Evolutionary conservation across 495 filamentous ascomycete genomes (phyloP).

Genomic region (Penicillium riverlandense): DNA sequence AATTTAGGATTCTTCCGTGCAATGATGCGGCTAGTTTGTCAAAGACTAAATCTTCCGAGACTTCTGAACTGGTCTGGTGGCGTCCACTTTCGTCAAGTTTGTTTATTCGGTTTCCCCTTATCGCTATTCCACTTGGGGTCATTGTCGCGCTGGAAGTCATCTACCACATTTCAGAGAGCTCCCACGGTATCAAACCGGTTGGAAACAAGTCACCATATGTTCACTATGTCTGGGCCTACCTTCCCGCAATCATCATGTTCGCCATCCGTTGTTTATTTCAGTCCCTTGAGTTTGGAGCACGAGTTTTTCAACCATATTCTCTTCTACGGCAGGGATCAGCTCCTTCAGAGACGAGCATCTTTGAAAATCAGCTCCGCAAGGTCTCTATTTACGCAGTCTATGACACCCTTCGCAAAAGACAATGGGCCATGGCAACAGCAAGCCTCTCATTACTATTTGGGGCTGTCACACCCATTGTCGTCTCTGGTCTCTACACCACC

Average conservation of each 20-base stretch:
- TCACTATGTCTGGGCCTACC: conserved; percentile 12
- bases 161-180: conserved; percentile 3
- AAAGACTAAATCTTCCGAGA: too few relatives aligned
- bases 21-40: too few relatives aligned
- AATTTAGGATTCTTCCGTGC: not conserved
- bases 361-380: conserved; percentile 11
- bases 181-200: not conserved
- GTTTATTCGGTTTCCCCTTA: not conserved
- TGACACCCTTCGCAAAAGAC: conserved; percentile 1
- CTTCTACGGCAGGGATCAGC: conserved; percentile 3
- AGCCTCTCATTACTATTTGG: conserved; percentile 4
- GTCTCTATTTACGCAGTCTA: conserved; percentile 1
- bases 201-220: conserved; percentile 1
- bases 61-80: conserved; percentile 2
- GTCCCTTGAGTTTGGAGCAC: conserved; percentile 1
- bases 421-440: conserved; percentile 5
- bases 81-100: not conserved
- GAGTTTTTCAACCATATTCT: conserved; percentile 2
- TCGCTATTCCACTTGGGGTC: conserved; percentile 4
- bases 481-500: conserved; percentile 7
- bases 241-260: conserved; percentile 15
- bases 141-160: conserved; percentile 5
- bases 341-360: conserved; percentile 1
- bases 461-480: conserved; percentile 3
- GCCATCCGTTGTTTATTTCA: conserved; percentile 4